Percentiles rank a stretch among this genome's conserved stretches.
phyloP scores from a whole-genome alignment of 257 asterid genomes.

The Lantana camara region DNA sequence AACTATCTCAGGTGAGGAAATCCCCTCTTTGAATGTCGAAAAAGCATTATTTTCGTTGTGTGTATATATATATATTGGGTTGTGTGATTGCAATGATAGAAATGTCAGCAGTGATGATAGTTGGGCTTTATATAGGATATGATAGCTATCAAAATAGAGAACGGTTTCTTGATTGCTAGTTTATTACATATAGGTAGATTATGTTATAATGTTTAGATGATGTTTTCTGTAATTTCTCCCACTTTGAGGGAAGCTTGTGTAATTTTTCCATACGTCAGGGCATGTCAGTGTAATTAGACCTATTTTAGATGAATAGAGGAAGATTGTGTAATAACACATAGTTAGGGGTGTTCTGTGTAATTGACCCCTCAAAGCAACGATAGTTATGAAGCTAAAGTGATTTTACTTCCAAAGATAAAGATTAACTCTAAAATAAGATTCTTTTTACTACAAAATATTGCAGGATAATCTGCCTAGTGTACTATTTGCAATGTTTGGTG shows the following conservation, averaged over 20 bases:
- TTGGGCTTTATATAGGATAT: background rate
- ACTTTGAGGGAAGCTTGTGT: too few species aligned
- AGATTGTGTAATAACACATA: too few species aligned
- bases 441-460: conserved; percentile 11
- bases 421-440: background rate
- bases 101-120: too few species aligned
- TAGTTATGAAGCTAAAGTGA: background rate
- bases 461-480: conserved; percentile 86
- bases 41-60: background rate
- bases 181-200: too few species aligned
- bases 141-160: too few species aligned
- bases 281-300: too few species aligned
- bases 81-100: background rate
- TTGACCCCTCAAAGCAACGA: background rate
- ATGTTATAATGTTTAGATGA: too few species aligned
- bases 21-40: background rate
- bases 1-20: conserved; percentile 45
- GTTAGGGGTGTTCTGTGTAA: too few species aligned
- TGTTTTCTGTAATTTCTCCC: too few species aligned
- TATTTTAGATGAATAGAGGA: too few species aligned
- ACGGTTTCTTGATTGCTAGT: too few species aligned
- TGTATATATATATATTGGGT: background rate
- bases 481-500: conserved; percentile 90
- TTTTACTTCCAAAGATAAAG: background rate
- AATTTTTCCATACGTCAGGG: too few species aligned